Evolutionary conservation across 257 asterid genomes (phyloP).

Genomic region (Ocimum tenuiflorum): DNA sequence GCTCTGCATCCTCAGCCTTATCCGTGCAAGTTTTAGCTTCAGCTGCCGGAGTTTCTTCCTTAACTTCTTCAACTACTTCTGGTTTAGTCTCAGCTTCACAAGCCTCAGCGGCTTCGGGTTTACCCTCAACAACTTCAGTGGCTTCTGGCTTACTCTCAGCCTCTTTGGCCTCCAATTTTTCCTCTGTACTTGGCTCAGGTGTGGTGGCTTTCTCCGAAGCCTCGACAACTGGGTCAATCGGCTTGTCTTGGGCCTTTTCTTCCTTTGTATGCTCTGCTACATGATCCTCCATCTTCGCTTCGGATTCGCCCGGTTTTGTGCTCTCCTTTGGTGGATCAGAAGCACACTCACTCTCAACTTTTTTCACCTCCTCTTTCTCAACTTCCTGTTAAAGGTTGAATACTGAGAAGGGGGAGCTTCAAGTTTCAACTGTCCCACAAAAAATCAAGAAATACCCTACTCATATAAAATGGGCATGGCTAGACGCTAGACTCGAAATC

Average conservation of each 20-base stretch:
- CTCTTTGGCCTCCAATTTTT: slow-evolving; percentile 15
- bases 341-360: slow-evolving; percentile 28
- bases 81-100: no score
- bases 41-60: neutral
- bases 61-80: slow-evolving; percentile 2
- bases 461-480: no score
- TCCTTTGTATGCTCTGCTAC: neutral
- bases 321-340: slow-evolving; percentile 19
- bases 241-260: neutral
- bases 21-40: slow-evolving; percentile 25
- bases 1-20: slow-evolving; percentile 14
- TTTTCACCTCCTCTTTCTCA: slow-evolving; percentile 47
- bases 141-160: neutral
- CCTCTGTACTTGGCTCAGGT: slow-evolving; percentile 15
- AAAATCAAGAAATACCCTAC: no score
- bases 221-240: neutral
- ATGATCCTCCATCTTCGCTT: slow-evolving; percentile 12
- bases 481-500: neutral
- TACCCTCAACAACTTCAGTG: no score
- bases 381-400: slow-evolving; percentile 35
- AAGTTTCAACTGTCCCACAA: no score
- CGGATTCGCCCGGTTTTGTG: slow-evolving; percentile 28
- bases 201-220: neutral
- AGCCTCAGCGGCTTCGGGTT: neutral
- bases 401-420: no score